Evolutionary conservation across 352 stramenopile genomes (phyloP).

Genomic region (Plasmopara viticola): DNA sequence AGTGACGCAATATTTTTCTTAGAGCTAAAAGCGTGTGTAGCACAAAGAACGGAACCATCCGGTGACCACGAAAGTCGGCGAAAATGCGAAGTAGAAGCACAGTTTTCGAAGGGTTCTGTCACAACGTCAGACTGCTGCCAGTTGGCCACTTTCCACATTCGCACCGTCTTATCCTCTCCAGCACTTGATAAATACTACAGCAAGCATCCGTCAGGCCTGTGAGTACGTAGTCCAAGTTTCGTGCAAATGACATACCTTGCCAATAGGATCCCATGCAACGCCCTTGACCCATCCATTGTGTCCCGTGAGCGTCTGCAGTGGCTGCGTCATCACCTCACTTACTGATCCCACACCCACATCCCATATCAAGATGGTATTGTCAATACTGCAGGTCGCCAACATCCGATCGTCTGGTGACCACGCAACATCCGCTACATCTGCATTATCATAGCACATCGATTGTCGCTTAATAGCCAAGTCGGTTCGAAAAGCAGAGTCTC

Average conservation of each 20-base stretch:
- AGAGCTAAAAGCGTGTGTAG: constrained; percentile 80
- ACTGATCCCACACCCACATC: constrained; percentile 52
- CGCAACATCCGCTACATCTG: constrained; percentile 80
- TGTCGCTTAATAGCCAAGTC: neutral
- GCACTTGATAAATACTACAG: constrained; percentile 75
- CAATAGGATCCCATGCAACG: constrained; percentile 81
- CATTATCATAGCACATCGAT: neutral
- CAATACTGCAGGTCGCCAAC: constrained; percentile 84
- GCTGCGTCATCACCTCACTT: constrained; percentile 68
- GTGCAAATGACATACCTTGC: constrained; percentile 38
- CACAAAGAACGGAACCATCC: constrained; percentile 71
- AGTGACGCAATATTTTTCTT: constrained; percentile 84
- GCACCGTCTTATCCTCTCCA: constrained; percentile 82
- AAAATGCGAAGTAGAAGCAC: constrained; percentile 78
- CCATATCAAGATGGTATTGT: constrained; percentile 87
- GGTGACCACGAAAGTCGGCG: constrained; percentile 80
- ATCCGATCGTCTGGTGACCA: constrained; percentile 86
- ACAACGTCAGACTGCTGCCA: constrained; percentile 67
- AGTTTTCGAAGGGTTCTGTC: constrained; percentile 67
- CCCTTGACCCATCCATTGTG: constrained; percentile 87
- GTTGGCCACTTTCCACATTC: constrained; percentile 75
- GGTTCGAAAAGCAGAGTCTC: neutral
- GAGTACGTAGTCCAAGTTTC: neutral
- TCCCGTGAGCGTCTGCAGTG: constrained; percentile 63
- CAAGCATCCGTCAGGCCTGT: neutral